These are phyloP conservation scores for Teratosphaeria viscida DNA, from an alignment of 2,329 filamentous ascomycete genomes.

Conservation along the genomic window DNA sequence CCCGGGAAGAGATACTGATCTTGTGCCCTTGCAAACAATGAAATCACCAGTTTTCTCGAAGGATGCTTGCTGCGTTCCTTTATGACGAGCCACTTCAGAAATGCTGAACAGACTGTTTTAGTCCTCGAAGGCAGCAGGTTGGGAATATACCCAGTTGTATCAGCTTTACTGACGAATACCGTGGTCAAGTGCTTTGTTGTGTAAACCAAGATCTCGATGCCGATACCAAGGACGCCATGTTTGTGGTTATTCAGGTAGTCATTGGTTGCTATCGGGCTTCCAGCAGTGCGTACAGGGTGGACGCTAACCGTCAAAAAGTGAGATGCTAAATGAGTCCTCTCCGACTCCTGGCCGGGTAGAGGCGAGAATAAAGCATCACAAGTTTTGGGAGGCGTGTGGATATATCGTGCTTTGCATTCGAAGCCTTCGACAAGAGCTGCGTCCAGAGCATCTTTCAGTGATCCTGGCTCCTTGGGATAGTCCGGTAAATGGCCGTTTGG, in stretches of 20 bases:
- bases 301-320: conserved; percentile 58
- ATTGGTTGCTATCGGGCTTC: neutral
- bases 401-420: conserved; percentile 65
- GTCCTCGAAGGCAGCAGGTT: conserved; percentile 56
- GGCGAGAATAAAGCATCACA: conserved; percentile 70
- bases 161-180: conserved; percentile 91
- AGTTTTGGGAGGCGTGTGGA: conserved; percentile 71
- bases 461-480: neutral
- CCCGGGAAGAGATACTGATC: conserved; percentile 91
- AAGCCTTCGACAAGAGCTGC: conserved; percentile 43
- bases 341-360: conserved; percentile 58
- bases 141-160: conserved; percentile 82
- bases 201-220: conserved; percentile 80
- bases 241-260: conserved; percentile 10
- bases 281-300: conserved; percentile 8
- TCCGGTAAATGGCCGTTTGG: neutral
- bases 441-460: conserved; percentile 35
- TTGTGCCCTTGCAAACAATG: conserved; percentile 84
- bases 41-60: conserved; percentile 52
- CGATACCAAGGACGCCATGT: conserved; percentile 58
- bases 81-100: conserved; percentile 64
- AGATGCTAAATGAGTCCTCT: conserved; percentile 75
- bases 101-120: conserved; percentile 60
- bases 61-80: conserved; percentile 41
- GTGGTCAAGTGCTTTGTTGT: conserved; percentile 69